Evolutionary conservation across 148 eudicot species (phyloP), one percentile per base, ranked within the genome.

Genomic region (Nepenthes mirabilis): DNA sequence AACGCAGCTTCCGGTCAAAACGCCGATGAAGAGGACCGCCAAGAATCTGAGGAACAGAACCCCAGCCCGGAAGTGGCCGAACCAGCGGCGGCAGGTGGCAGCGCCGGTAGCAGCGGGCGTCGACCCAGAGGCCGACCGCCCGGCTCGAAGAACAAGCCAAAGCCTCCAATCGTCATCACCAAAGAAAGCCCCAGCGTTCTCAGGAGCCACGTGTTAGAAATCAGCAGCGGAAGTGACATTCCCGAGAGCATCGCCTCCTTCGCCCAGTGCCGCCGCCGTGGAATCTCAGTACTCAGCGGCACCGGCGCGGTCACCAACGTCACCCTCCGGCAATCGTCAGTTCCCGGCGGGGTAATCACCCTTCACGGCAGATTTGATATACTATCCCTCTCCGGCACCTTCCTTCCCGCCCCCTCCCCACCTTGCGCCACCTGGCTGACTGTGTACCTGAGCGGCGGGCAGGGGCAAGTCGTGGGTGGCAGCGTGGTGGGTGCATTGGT

Each of bases 61-160:
- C 45, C 45, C 8, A 40, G 8, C 45, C 45, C 45, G 8, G 45
- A 40, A 40, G 45, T 40, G 45, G 45, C 45, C 8, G 45, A 40
- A 40, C 45, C 45, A 8, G 74, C 0, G 69, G 71, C 0, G 61
- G 63, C 1, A 74, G 75, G 36, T 74, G 90, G 5, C 65, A 83
- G 47, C 65, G 60, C 23, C 45, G 8, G 45, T 4, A 40, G 45
- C 4, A 40, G 68, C 37, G 56, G 77, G 1, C 47, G 77, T 11
- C 65, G 65, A 2, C 36, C 72, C 23, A 23, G 23, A 11, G 77
- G 77, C 1, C 36, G 75, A 4, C 75, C 75, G 5, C 34, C 70
- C 4, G 75, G 75, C 2, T 71, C 75, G 0, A 72, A 72, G 23
- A 72, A 67, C 61, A 72, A 72, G 64, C 76, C 76, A 32, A 72